phyloP scores from a whole-genome alignment of 805 yeast species.

The Wickerhamiella occidentalis region DNA sequence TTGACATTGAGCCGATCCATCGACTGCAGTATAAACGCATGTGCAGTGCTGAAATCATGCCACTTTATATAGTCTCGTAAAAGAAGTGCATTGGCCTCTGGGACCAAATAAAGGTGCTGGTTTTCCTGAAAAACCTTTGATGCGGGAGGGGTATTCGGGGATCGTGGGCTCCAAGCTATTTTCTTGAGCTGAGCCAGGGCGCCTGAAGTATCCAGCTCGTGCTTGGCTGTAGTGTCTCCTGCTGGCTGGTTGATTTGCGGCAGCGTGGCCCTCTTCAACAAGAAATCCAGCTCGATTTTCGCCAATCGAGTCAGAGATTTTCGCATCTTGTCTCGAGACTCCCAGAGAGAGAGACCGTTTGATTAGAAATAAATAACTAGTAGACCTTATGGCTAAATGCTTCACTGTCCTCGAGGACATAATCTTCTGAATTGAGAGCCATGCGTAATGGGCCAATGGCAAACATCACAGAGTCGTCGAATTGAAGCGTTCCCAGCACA shows the following conservation, averaged over 20 bases:
- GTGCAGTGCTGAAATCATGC: constrained; percentile 19
- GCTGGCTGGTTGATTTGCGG: neutral
- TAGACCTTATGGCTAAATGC: constrained; percentile 29
- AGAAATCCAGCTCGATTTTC: constrained; percentile 6
- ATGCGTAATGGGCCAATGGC: constrained; percentile 28
- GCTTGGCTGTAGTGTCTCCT: constrained; percentile 7
- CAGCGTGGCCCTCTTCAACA: constrained; percentile 1
- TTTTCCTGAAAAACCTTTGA: constrained; percentile 3
- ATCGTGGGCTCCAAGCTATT: neutral
- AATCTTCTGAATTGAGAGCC: constrained; percentile 25
- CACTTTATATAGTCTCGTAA: constrained; percentile 15
- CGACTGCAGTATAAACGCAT: constrained; percentile 15
- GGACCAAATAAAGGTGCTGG: neutral
- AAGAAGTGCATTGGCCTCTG: constrained; percentile 5
- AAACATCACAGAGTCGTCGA: constrained; percentile 30
- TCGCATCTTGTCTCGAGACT: constrained; percentile 12
- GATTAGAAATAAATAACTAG: neutral
- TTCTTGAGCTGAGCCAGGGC: neutral
- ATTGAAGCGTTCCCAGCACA: constrained; percentile 26
- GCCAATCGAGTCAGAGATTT: constrained; percentile 12
- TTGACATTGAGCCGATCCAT: constrained; percentile 10
- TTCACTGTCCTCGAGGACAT: constrained; percentile 27
- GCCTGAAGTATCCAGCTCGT: constrained; percentile 12
- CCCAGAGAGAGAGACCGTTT: too few relatives aligned
- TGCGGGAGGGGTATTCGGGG: neutral